Percentiles rank a stretch among this genome's conserved stretches.
Conservation (phyloP, 768 basidiomycete genomes). For the Coprinellus micaceus region DNA sequence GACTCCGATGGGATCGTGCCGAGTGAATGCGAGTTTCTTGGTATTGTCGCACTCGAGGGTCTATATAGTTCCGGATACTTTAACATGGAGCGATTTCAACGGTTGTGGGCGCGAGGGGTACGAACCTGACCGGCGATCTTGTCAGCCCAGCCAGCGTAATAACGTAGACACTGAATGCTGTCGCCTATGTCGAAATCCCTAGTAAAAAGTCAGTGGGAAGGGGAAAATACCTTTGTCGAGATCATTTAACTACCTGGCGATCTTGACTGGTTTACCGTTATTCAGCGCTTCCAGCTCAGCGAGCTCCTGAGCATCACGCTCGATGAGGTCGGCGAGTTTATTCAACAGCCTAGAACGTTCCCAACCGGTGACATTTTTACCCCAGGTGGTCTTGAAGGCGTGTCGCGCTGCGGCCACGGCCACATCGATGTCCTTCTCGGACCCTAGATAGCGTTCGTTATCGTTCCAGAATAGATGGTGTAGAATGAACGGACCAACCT, state of each 20-base stretch:
- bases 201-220: background rate
- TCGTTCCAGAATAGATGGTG: background rate
- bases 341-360: constrained; percentile 78
- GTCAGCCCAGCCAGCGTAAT: constrained; percentile 96
- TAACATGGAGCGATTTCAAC: background rate
- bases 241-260: constrained; percentile 28
- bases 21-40: constrained; percentile 79
- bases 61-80: constrained; percentile 28
- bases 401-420: constrained; percentile 81
- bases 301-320: constrained; percentile 75
- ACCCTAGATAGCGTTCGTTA: constrained; percentile 36
- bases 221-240: background rate
- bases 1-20: constrained; percentile 90
- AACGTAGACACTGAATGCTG: constrained; percentile 72
- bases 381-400: constrained; percentile 86
- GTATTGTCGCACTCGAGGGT: constrained; percentile 79
- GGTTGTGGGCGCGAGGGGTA: background rate
- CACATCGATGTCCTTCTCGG: constrained; percentile 72
- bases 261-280: constrained; percentile 84
- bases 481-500: constrained; percentile 31
- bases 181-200: constrained; percentile 84
- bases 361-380: constrained; percentile 79
- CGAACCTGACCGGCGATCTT: constrained; percentile 84
- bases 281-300: constrained; percentile 84
- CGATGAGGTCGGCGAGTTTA: constrained; percentile 87